A percentile compares a stretch with the other conserved stretches of the same genome.
These are phyloP conservation scores for Syzygium grande DNA, from an alignment of 345 rosid species.

Conservation along the genomic window DNA sequence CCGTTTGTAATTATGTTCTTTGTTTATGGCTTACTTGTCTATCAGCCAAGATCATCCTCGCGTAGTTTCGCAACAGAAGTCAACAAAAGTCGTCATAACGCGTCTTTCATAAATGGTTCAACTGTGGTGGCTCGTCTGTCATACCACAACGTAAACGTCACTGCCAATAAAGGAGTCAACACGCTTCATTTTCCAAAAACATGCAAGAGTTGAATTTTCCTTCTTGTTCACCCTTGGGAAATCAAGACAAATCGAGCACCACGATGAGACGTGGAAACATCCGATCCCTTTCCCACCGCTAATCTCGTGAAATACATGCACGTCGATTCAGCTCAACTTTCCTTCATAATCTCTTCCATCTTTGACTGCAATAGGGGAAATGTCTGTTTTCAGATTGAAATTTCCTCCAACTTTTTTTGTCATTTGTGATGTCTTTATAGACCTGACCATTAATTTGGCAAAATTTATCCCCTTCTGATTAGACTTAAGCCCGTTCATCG, in stretches of 20 bases:
- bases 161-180: neutral
- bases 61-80: too few relatives aligned
- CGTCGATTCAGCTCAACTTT: neutral
- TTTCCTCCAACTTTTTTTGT: neutral
- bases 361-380: neutral
- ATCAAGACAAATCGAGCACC: neutral
- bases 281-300: neutral
- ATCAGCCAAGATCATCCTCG: too few relatives aligned
- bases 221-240: neutral
- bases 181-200: neutral
- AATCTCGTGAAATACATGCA: neutral
- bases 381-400: neutral
- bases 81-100: too few relatives aligned
- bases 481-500: neutral
- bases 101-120: too few relatives aligned
- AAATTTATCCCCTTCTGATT: neutral
- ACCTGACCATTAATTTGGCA: neutral
- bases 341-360: neutral
- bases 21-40: too few relatives aligned
- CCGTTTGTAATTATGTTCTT: too few relatives aligned
- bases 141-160: neutral
- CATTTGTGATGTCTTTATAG: neutral
- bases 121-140: neutral
- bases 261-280: neutral
- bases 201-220: neutral